Evolutionary conservation across 1,139 yeast species (phyloP), one percentile per base, ranked within the genome.

Genomic region (Yamadazyma trypodendri): DNA sequence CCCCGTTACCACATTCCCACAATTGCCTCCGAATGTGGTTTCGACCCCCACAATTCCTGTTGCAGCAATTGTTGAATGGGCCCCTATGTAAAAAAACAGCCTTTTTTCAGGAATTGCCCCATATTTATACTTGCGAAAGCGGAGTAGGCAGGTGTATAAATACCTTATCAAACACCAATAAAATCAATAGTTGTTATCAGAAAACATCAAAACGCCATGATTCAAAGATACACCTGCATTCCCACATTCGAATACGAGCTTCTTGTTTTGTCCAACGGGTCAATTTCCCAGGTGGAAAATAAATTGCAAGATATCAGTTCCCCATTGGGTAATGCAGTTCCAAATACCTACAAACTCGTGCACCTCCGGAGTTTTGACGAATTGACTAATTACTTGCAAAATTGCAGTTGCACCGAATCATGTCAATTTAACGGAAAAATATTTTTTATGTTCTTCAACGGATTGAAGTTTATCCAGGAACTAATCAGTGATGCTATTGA

Each of bases 391-490:
- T 52, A 50, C 34, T 41, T 55, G 17, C 46, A 53, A 21, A 35
- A 35, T 22, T 46, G 29, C 28, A 38, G 34, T 28, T 24, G 20
- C 16, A 42, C 35, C 16, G 31, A 31, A 4, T 35, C 35, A 1
- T 28, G 38, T 9, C 45, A 46, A 12, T 63, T 60, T 39, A 43
- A 51, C 7, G 71, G 68, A 2, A 61, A 61, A 42, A 60, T 65
- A 7, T 47, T 65, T 23, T 66, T 68, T 38, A 67, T 68, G 72
- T 68, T 66, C 37, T 67, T 68, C 51, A 55, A 67, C 37, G 71
- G 71, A 1, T 50, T 66, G 38, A 54, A 52, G 13, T 65, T 54
- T 41, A 55, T 67, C 20, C 71, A 65, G 42, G 51, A 56, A 24
- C 48, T 64, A 16, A 51, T 67, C 25, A 47, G 61, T 32, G 63